phyloP scores from a whole-genome alignment of 805 yeast species.

The Cyberlindnera amylophila region DNA sequence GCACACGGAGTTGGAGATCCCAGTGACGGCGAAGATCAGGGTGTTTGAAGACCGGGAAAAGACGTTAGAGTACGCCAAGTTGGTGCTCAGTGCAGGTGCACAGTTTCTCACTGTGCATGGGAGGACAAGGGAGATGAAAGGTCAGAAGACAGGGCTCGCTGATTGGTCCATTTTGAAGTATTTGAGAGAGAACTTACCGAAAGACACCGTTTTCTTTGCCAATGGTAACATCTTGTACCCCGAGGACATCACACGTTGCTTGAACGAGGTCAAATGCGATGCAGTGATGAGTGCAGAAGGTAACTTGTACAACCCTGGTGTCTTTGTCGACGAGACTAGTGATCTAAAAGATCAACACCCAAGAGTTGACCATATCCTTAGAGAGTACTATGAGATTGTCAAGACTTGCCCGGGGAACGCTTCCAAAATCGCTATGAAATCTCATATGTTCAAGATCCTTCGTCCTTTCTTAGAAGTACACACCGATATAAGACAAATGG shows the following conservation, averaged over 20 bases:
- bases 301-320: slow-evolving; percentile 88
- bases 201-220: slow-evolving; percentile 83
- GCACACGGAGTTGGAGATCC: slow-evolving; percentile 71
- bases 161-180: slow-evolving; percentile 81
- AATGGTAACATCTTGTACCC: slow-evolving; percentile 95
- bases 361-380: slow-evolving; percentile 73
- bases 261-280: slow-evolving; percentile 64
- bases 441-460: slow-evolving; percentile 84
- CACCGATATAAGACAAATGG: slow-evolving; percentile 69
- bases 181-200: slow-evolving; percentile 71
- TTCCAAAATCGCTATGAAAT: slow-evolving; percentile 78
- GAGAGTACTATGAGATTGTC: slow-evolving; percentile 88
- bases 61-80: slow-evolving; percentile 79
- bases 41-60: slow-evolving; percentile 82
- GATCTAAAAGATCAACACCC: slow-evolving; percentile 70
- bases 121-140: slow-evolving; percentile 95
- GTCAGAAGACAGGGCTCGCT: slow-evolving; percentile 92
- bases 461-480: slow-evolving; percentile 76
- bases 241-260: slow-evolving; percentile 72
- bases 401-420: slow-evolving; percentile 45
- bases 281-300: slow-evolving; percentile 99
- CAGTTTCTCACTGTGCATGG: slow-evolving; percentile 95
- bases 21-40: slow-evolving; percentile 94
- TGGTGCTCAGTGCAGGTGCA: slow-evolving; percentile 91
- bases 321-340: slow-evolving; percentile 52